Evolutionary conservation across 2,329 filamentous ascomycete genomes (phyloP).

Genomic region (Teratosphaeria gauchensis): DNA sequence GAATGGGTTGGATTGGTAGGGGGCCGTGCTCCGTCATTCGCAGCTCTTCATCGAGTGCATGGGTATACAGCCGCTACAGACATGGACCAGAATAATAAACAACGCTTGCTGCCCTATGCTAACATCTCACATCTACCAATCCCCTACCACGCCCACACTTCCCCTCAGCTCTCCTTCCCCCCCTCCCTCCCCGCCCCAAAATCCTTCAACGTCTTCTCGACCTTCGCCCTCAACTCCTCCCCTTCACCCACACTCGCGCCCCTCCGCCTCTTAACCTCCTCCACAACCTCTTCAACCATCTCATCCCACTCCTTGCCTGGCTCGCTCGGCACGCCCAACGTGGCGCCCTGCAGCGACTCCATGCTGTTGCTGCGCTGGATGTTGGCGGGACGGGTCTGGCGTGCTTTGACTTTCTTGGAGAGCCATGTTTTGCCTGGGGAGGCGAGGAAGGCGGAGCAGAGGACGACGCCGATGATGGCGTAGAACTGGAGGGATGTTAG

Average conservation of each 20-base stretch:
- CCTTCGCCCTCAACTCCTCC: constrained; percentile 42
- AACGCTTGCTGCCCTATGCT: neutral
- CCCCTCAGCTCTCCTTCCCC: neutral
- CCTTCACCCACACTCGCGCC: constrained; percentile 36
- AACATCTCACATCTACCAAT: neutral
- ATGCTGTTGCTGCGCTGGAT: constrained; percentile 20
- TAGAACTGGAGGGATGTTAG: constrained; percentile 77
- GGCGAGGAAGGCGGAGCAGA: constrained; percentile 64
- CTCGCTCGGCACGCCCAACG: constrained; percentile 71
- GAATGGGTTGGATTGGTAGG: neutral
- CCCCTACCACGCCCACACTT: neutral
- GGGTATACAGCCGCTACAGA: too few species aligned
- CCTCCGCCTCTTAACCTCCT: constrained; percentile 57
- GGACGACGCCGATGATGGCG: constrained; percentile 56
- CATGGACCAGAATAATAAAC: neutral
- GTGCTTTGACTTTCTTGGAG: constrained; percentile 28
- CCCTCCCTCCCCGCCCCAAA: neutral
- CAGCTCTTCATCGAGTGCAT: too few species aligned
- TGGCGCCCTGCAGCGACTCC: constrained; percentile 36
- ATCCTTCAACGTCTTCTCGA: constrained; percentile 36
- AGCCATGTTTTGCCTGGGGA: constrained; percentile 59
- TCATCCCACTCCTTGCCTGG: constrained; percentile 66
- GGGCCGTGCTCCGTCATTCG: too few species aligned
- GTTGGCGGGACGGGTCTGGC: constrained; percentile 7
- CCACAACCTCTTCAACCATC: constrained; percentile 62